These are phyloP conservation scores for Proteromonas lacertae DNA, from an alignment of 352 stramenopile species.

Conservation along the genomic window DNA sequence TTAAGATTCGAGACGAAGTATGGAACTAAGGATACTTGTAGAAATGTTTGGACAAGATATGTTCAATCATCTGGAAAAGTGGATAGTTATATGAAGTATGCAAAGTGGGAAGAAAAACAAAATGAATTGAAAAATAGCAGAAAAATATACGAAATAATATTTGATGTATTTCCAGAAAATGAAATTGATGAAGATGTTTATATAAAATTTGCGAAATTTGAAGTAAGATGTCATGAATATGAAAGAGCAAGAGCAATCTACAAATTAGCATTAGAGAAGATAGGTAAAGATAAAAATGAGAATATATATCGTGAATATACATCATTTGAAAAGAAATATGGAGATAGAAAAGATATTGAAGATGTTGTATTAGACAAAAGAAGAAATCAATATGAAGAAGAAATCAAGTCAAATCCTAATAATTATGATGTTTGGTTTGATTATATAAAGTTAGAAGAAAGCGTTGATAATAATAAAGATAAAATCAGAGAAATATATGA, in stretches of 20 bases:
- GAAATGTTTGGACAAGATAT: conserved; percentile 67
- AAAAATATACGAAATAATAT: conserved; percentile 72
- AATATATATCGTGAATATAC: conserved; percentile 78
- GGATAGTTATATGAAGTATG: conserved; percentile 81
- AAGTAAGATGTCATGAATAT: conserved; percentile 70
- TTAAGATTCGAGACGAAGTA: conserved; percentile 85
- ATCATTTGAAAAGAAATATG: conserved; percentile 91
- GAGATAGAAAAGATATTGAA: conserved; percentile 71
- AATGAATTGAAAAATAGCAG: conserved; percentile 59
- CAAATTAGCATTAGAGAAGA: conserved; percentile 12
- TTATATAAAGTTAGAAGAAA: conserved; percentile 24
- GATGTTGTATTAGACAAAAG: conserved; percentile 68
- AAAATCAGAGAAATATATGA: conserved; percentile 16
- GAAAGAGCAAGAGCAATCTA: conserved; percentile 37
- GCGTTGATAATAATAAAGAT: not conserved
- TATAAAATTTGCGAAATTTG: conserved; percentile 70
- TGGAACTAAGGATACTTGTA: conserved; percentile 31
- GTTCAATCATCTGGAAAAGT: conserved; percentile 44
- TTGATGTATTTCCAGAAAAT: conserved; percentile 43
- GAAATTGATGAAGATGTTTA: conserved; percentile 46
- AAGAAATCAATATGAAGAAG: conserved; percentile 64
- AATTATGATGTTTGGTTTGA: conserved; percentile 97
- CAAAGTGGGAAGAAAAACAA: conserved; percentile 82
- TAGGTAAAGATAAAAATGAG: conserved; percentile 24
- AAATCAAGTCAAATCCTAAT: conserved; percentile 39